Conservation (phyloP, 768 basidiomycete species). For the Auricularia auricula-judae region DNA sequence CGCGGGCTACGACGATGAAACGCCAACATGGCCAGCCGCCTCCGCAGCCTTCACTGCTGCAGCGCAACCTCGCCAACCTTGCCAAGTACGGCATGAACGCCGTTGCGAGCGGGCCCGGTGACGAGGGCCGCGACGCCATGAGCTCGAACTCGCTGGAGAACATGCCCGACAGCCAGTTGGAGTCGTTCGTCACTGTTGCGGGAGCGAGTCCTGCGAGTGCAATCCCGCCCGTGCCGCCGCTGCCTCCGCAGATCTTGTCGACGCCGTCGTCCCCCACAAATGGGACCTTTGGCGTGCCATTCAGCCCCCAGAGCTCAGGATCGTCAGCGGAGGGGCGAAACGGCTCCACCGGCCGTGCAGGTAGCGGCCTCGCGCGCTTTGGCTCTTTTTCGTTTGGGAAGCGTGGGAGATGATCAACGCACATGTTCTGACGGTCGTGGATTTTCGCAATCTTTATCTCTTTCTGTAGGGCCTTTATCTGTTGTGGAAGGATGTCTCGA, state of each 20-base stretch:
- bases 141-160: not conserved
- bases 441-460: not conserved
- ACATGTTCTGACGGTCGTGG: not conserved
- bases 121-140: constrained; percentile 15
- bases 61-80: constrained; percentile 70
- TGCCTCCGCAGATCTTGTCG: not conserved
- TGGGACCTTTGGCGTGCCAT: not conserved
- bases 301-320: not conserved
- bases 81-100: constrained; percentile 76
- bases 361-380: not conserved
- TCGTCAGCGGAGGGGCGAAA: not conserved
- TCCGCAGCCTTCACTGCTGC: constrained; percentile 39
- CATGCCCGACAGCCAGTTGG: not conserved
- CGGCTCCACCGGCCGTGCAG: not conserved
- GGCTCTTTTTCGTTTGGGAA: not conserved
- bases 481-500: not conserved
- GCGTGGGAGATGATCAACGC: not conserved
- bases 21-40: not conserved
- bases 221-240: not conserved
- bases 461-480: not conserved
- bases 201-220: not conserved
- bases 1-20: not conserved
- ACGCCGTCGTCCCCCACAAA: not conserved
- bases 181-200: not conserved
- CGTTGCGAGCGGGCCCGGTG: constrained; percentile 67